Evolutionary conservation across 2,329 filamentous ascomycete species (phyloP).

Genomic region (Tolypocladium endophyticum): DNA sequence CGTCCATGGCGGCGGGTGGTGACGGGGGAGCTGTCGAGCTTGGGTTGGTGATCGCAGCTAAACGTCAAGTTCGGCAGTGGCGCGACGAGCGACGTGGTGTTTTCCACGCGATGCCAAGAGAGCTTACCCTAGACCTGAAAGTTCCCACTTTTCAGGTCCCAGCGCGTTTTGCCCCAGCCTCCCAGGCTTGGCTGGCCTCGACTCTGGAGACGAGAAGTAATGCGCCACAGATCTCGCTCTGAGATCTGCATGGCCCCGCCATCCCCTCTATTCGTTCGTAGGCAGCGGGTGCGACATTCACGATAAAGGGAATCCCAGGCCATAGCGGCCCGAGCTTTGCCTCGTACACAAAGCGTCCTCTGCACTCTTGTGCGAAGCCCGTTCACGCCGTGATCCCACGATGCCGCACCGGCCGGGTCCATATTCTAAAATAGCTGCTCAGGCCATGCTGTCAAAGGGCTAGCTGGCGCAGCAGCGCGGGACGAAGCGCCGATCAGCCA

Average conservation of each 20-base stretch:
- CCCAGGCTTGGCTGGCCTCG: neutral
- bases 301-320: neutral
- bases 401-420: neutral
- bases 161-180: neutral
- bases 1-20: constrained; percentile 40
- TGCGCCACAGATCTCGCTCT: neutral
- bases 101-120: neutral
- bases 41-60: neutral
- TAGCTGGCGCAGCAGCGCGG: neutral
- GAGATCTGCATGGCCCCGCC: neutral
- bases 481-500: neutral
- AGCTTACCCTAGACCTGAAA: neutral
- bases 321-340: neutral
- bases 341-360: neutral
- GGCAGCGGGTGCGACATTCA: neutral
- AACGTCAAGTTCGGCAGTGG: neutral
- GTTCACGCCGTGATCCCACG: neutral
- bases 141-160: too few species aligned
- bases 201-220: neutral
- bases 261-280: neutral
- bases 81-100: neutral
- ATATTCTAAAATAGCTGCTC: neutral
- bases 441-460: neutral
- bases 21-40: neutral
- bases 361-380: neutral